These are phyloP conservation scores for Bromus sterilis DNA, from an alignment of 176 grass and related monocot species.

Conservation along the genomic window DNA sequence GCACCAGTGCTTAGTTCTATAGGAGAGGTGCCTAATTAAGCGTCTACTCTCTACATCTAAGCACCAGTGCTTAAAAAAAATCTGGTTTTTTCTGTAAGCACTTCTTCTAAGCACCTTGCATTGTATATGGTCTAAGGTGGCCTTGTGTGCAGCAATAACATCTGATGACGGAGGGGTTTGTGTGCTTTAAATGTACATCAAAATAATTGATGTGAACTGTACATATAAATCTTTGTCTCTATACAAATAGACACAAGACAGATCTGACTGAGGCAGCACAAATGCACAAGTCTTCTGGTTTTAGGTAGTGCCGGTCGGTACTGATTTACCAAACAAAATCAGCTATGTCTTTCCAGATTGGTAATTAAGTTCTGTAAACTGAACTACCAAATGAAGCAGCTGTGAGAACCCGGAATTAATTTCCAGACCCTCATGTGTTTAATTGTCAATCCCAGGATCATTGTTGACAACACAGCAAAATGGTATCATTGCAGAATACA, in stretches of 20 bases:
- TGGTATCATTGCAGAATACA: too few species aligned
- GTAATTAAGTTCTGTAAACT: too few species aligned
- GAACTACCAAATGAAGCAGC: neutral
- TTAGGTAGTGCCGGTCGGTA: neutral
- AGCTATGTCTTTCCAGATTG: neutral
- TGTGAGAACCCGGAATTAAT: too few species aligned
- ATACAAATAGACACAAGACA: neutral
- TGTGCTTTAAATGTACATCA: neutral
- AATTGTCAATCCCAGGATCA: too few species aligned
- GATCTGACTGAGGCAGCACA: neutral
- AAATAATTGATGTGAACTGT: neutral
- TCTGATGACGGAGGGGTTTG: neutral
- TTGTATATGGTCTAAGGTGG: neutral
- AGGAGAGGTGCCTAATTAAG: too few species aligned
- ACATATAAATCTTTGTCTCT: neutral
- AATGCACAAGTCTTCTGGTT: neutral
- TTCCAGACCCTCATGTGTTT: too few species aligned
- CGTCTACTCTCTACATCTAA: too few species aligned
- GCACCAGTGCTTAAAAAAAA: too few species aligned
- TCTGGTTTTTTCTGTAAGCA: too few species aligned
- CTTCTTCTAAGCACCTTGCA: too few species aligned
- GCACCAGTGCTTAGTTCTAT: too few species aligned
- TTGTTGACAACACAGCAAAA: too few species aligned
- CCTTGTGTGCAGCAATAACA: neutral
- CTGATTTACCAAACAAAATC: neutral